These are phyloP conservation scores for Dillenia turbinata DNA, from an alignment of 164 flowering plant genomes.

Conservation along the genomic window DNA sequence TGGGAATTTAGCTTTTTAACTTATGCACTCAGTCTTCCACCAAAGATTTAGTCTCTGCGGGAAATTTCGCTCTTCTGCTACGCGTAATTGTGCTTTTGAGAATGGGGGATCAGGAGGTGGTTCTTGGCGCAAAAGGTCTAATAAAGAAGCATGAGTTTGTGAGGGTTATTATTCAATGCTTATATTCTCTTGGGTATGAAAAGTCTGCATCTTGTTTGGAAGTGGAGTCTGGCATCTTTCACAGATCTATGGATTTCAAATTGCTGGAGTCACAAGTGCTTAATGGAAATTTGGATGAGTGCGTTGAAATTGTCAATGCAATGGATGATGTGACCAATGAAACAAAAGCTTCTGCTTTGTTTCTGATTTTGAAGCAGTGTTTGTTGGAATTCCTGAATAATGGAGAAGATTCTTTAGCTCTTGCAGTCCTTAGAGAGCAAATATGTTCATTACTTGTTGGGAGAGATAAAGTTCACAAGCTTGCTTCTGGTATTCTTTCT, in stretches of 20 bases:
- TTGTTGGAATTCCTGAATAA: conserved; percentile 48
- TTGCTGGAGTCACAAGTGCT: conserved; percentile 46
- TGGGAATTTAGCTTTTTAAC: no score
- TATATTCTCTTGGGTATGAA: conserved; percentile 66
- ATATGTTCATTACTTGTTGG: conserved; percentile 37
- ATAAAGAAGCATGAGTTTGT: conserved; percentile 65
- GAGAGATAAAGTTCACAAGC: conserved; percentile 44
- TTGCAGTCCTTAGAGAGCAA: conserved; percentile 42
- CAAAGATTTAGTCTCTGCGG: no score
- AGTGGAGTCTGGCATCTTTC: conserved; percentile 56
- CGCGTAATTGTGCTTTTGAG: background rate
- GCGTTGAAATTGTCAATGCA: conserved; percentile 31
- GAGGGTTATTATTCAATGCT: conserved; percentile 55
- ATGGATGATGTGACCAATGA: conserved; percentile 44
- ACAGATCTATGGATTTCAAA: conserved; percentile 34
- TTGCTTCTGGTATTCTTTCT: conserved; percentile 45
- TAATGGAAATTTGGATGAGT: conserved; percentile 60
- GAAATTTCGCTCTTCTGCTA: no score
- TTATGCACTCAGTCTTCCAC: no score
- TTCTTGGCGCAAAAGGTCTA: conserved; percentile 53
- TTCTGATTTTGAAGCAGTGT: conserved; percentile 51
- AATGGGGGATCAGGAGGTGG: conserved; percentile 27
- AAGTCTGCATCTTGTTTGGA: conserved; percentile 67
- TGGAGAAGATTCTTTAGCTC: conserved; percentile 52
- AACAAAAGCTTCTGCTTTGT: conserved; percentile 43